Conservation (phyloP, 2,329 filamentous ascomycete species). For the Epichloe aotearoae region DNA sequence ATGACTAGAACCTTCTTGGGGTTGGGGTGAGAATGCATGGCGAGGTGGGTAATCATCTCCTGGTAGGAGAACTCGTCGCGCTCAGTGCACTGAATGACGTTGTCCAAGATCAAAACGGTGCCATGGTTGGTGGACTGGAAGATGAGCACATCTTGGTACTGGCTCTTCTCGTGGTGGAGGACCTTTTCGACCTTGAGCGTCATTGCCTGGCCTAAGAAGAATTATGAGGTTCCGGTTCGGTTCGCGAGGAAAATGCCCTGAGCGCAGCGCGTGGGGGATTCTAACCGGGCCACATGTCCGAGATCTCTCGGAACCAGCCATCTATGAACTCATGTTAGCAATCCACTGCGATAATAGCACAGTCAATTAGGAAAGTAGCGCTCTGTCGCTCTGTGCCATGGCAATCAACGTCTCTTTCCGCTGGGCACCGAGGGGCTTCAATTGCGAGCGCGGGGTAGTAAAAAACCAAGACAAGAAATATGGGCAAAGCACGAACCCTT, state of each 20-base stretch:
- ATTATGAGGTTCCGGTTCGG: constrained; percentile 3
- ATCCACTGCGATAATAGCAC: background rate
- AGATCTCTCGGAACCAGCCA: constrained; percentile 99
- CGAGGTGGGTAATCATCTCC: constrained; percentile 99
- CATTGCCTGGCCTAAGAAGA: constrained; percentile 72
- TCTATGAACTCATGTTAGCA: constrained; percentile 37
- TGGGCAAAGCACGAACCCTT: constrained; percentile 32
- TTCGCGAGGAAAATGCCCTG: background rate
- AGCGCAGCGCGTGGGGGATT: background rate
- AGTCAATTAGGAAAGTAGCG: too few species aligned
- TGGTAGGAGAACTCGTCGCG: constrained; percentile 98
- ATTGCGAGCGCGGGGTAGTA: constrained; percentile 1
- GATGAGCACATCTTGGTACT: constrained; percentile 98
- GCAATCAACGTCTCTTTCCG: background rate
- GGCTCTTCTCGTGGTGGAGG: constrained; percentile 95
- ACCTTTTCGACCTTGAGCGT: constrained; percentile 96
- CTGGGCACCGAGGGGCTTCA: background rate
- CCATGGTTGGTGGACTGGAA: constrained; percentile 98
- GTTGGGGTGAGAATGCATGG: constrained; percentile 96
- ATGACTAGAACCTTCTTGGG: constrained; percentile 98
- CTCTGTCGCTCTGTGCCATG: background rate
- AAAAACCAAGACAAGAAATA: background rate
- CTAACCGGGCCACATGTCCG: constrained; percentile 84
- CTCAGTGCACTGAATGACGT: constrained; percentile 98
- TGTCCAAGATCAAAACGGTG: constrained; percentile 92